A percentile compares a stretch with the other conserved stretches of the same genome.
Evolutionary conservation across 768 basidiomycete genomes (phyloP).

Genomic region (Cantharellus anzutake): DNA sequence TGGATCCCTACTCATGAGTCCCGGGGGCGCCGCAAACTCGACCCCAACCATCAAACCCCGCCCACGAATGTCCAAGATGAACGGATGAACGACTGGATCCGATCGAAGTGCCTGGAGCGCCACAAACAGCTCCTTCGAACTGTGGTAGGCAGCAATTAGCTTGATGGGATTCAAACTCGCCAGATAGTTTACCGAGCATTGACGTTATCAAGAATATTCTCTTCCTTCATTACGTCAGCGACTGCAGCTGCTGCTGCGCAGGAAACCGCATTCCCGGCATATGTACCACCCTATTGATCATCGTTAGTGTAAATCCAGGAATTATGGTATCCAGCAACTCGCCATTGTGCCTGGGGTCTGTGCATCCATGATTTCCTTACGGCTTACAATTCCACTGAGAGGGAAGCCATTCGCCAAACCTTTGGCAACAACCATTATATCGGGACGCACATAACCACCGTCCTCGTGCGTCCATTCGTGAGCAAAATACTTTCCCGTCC

Average conservation of each 20-base stretch:
- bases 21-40: conserved; percentile 51
- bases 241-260: conserved; percentile 85
- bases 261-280: conserved; percentile 79
- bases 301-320: neutral
- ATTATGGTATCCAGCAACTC: neutral
- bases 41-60: conserved; percentile 77
- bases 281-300: conserved; percentile 54
- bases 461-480: conserved; percentile 41
- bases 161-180: neutral
- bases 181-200: conserved; percentile 30
- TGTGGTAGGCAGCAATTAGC: conserved; percentile 13
- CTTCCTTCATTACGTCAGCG: conserved; percentile 53
- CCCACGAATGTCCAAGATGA: conserved; percentile 77
- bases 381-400: conserved; percentile 63
- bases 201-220: conserved; percentile 72
- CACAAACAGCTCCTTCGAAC: conserved; percentile 53
- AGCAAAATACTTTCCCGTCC: conserved; percentile 71
- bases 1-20: conserved; percentile 29
- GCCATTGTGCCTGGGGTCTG: conserved; percentile 69
- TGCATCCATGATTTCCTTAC: conserved; percentile 64
- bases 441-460: conserved; percentile 46
- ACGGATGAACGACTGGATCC: conserved; percentile 30
- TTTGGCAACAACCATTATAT: conserved; percentile 82
- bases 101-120: conserved; percentile 36
- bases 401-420: conserved; percentile 90